A percentile compares a stretch with the other conserved stretches of the same genome.
phyloP scores from a whole-genome alignment of 2,329 filamentous ascomycete species.

The Botrytis porri region DNA sequence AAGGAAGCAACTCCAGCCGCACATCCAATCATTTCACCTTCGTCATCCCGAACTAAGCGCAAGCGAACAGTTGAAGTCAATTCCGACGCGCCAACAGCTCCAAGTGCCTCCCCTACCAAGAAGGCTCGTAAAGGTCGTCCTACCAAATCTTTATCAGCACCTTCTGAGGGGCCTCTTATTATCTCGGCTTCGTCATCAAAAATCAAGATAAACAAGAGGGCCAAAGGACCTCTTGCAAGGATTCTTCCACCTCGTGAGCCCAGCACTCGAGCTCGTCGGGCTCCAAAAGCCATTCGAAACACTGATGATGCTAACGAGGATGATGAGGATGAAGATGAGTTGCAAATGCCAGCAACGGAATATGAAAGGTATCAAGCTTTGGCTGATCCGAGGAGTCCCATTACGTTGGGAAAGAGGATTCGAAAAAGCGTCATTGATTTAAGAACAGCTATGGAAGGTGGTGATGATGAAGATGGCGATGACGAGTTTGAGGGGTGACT shows the following conservation, averaged over 20 bases:
- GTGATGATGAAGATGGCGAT: slow-evolving; percentile 19
- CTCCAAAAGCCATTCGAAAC: slow-evolving; percentile 24
- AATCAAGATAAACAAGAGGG: slow-evolving; percentile 8
- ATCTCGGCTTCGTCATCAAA: slow-evolving; percentile 3
- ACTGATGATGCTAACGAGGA: slow-evolving; percentile 24
- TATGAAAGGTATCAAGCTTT: slow-evolving; percentile 36
- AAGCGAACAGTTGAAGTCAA: slow-evolving; percentile 16
- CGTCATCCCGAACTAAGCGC: slow-evolving; percentile 21
- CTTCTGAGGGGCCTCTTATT: background rate
- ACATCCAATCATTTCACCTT: background rate
- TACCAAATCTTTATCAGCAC: slow-evolving; percentile 7
- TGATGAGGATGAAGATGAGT: slow-evolving; percentile 24
- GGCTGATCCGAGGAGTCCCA: slow-evolving; percentile 28
- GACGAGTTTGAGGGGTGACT: slow-evolving; percentile 18
- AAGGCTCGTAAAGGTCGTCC: slow-evolving; percentile 16
- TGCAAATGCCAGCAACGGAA: slow-evolving; percentile 29
- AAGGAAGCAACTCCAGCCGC: slow-evolving; percentile 11
- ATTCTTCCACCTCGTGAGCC: slow-evolving; percentile 23
- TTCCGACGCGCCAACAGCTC: slow-evolving; percentile 3
- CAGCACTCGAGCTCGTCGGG: slow-evolving; percentile 29
- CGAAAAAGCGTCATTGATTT: slow-evolving; percentile 25
- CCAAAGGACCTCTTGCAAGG: slow-evolving; percentile 13
- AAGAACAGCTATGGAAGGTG: slow-evolving; percentile 12
- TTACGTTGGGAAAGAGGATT: slow-evolving; percentile 32
- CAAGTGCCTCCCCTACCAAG: slow-evolving; percentile 15